Evolutionary conservation across 257 asterid genomes (phyloP), one percentile per base, ranked within the genome.

Genomic region (Solanum ahanhuiri): DNA sequence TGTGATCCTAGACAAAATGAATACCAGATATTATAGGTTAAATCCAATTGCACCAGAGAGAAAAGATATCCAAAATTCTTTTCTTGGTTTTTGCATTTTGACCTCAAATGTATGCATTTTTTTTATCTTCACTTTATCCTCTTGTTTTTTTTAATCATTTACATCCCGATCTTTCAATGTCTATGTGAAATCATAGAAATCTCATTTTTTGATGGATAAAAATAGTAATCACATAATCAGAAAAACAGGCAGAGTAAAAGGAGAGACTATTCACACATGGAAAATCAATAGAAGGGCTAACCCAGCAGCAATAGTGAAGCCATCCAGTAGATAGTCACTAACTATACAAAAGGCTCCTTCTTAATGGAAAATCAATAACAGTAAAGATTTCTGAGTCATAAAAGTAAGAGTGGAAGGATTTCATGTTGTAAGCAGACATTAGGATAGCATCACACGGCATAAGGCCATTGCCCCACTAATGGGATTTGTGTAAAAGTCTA

Each of bases 1-100:
- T 97, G 57, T 97, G 90, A 81, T 93, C 97, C 98, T 97, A 90
- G 85, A 88, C 31, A 89, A 81, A 87, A 41, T 57, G 85, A 82
- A 77, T 12, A 86, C 12, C 58, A 82, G 57, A 85, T 73, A 35
- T 84, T 66, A 63, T 9, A 90, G 57, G 66, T 45, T 48, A 79
- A 79, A 79, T 45, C 84, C 84, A 79, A 48, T 28, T 45, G 66
- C 66, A 28, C 84, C 18, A 45, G 41, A 45, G 17, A 79, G 17
- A 23, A 25, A 45, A 43, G 83, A 43, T 43, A 43, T 45, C 25
- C 35, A 15, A 45, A 28, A 28, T 28, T 28, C 18, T 79, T 79
- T 79, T 45, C 83, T 43, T 0, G 25, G 64, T 43, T 77, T 77
- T 77, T 77, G 37, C 64, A 43, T 43, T 76, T 77, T n/a, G 34